A percentile compares a stretch with the other conserved stretches of the same genome.
Conservation (phyloP, 1,284 basidiomycete genomes). For the Phellinidium pouzarii region DNA sequence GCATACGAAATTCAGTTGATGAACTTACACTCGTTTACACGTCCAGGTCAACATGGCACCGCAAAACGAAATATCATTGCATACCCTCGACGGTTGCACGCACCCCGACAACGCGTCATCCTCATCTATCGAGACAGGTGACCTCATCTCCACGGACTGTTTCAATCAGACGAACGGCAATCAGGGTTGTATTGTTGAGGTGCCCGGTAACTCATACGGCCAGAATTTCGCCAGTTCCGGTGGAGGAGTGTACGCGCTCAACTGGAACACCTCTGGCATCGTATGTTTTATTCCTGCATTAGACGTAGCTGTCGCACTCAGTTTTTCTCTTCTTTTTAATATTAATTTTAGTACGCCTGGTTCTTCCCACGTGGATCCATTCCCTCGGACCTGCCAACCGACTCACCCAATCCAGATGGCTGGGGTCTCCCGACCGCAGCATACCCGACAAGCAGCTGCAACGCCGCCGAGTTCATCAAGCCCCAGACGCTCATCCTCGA, state of each 20-base stretch:
- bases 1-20: too few relatives aligned
- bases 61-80: conserved; percentile 30
- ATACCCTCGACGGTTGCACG: conserved; percentile 28
- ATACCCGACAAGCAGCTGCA: conserved; percentile 13
- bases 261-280: conserved; percentile 37
- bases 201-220: conserved; percentile 32
- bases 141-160: conserved; percentile 23
- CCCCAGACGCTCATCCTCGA: conserved; percentile 19
- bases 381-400: conserved; percentile 15
- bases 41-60: conserved; percentile 23
- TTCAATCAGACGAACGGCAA: conserved; percentile 31
- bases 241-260: conserved; percentile 39
- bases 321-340: too few relatives aligned
- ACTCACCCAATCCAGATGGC: conserved; percentile 14
- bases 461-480: conserved; percentile 15
- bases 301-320: too few relatives aligned
- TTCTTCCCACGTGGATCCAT: conserved; percentile 28
- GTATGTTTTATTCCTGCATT: too few relatives aligned
- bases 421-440: conserved; percentile 16
- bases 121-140: conserved; percentile 13
- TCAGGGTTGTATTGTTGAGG: conserved; percentile 38
- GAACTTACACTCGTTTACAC: too few relatives aligned
- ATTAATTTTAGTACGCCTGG: too few relatives aligned
- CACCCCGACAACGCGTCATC: conserved; percentile 19
- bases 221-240: conserved; percentile 32